These are phyloP conservation scores for Penicillium antarcticum DNA, from an alignment of 495 filamentous ascomycete species.

Conservation along the genomic window DNA sequence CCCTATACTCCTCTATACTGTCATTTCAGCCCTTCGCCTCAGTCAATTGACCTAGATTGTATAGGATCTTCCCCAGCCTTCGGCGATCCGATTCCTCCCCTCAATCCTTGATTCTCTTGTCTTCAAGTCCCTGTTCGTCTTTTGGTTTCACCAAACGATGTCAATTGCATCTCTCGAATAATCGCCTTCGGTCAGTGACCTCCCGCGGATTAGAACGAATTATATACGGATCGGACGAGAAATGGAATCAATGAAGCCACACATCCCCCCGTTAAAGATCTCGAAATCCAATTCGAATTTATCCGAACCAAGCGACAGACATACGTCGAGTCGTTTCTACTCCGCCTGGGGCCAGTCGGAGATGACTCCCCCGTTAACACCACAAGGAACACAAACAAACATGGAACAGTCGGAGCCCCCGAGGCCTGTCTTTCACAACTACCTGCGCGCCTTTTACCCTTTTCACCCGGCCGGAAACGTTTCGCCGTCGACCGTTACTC, in stretches of 20 bases:
- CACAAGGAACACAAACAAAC: slow-evolving; percentile 54
- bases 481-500: slow-evolving; percentile 72
- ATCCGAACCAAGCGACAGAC: slow-evolving; percentile 30
- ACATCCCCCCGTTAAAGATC: slow-evolving; percentile 74
- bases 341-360: slow-evolving; percentile 34
- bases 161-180: slow-evolving; percentile 28
- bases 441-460: slow-evolving; percentile 91
- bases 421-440: slow-evolving; percentile 82
- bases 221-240: slow-evolving; percentile 14
- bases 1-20: slow-evolving; percentile 10
- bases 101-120: slow-evolving; percentile 6
- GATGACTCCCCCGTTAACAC: slow-evolving; percentile 73
- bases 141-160: slow-evolving; percentile 26
- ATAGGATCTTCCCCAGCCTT: slow-evolving; percentile 26
- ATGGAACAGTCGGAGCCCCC: slow-evolving; percentile 44
- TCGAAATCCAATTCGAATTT: slow-evolving; percentile 57
- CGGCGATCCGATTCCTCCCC: slow-evolving; percentile 18
- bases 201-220: slow-evolving; percentile 13
- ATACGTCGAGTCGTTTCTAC: slow-evolving; percentile 27
- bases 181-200: slow-evolving; percentile 36
- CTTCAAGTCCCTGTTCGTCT: slow-evolving; percentile 3
- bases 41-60: slow-evolving; percentile 27
- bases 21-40: slow-evolving; percentile 8
- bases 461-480: slow-evolving; percentile 79
- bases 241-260: slow-evolving; percentile 40